Percentiles rank a stretch among this genome's conserved stretches.
Evolutionary conservation across 164 flowering plant species (phyloP).

Genomic region (Hamamelis virginiana): DNA sequence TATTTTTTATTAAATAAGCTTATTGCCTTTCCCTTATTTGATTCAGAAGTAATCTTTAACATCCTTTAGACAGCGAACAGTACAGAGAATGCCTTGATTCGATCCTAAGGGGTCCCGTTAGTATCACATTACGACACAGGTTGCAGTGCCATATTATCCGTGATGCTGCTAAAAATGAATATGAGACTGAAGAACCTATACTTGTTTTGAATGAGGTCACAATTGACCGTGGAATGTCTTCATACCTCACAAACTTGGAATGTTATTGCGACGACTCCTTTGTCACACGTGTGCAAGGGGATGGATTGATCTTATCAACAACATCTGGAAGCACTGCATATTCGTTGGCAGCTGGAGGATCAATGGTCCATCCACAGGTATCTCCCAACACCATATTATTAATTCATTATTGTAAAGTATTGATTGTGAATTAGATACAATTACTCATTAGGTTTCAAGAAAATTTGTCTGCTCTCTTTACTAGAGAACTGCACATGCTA

Average conservation of each 20-base stretch:
- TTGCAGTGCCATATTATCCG: slow-evolving; percentile 81
- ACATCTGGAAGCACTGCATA: slow-evolving; percentile 99
- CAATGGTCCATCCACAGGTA: slow-evolving; percentile 99
- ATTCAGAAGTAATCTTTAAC: slow-evolving; percentile 48
- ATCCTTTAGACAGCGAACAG: slow-evolving; percentile 74
- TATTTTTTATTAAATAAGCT: neutral
- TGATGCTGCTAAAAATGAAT: slow-evolving; percentile 75
- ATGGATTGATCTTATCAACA: slow-evolving; percentile 89
- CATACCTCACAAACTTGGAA: slow-evolving; percentile 86
- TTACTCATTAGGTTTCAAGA: neutral
- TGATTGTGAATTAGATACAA: neutral
- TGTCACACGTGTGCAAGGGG: slow-evolving; percentile 95
- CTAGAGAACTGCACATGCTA: neutral
- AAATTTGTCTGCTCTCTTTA: neutral
- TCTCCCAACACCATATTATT: neutral
- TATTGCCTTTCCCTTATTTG: neutral
- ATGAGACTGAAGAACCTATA: slow-evolving; percentile 77
- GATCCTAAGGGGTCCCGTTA: slow-evolving; percentile 77
- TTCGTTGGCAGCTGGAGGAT: slow-evolving; percentile 98
- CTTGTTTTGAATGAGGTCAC: slow-evolving; percentile 97
- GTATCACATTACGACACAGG: slow-evolving; percentile 90
- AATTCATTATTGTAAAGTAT: neutral
- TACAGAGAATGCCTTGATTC: slow-evolving; percentile 74
- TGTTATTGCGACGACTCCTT: slow-evolving; percentile 92
- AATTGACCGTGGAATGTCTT: slow-evolving; percentile 95